Evolutionary conservation across 2,329 filamentous ascomycete species (phyloP), one percentile per base, ranked within the genome.

Genomic region (Penicillium concentricum): DNA sequence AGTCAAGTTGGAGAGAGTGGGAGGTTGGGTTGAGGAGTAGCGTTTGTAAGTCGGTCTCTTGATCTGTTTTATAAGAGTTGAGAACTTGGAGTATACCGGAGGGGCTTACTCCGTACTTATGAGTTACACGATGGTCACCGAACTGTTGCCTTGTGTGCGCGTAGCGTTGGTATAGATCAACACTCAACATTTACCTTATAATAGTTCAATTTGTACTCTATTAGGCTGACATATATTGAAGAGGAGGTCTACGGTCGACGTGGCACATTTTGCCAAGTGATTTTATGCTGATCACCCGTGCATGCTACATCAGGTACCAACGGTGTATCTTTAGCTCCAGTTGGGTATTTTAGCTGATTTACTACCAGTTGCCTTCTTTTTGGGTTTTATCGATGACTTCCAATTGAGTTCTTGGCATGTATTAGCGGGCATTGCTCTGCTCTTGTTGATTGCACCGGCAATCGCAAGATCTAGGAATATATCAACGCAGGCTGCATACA

Each of bases 261-360:
- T 51, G 48, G 48, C 48, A 34, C 20, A n/a, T 34, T 51, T 43
- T 26, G 48, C 48, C 48, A 51, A 51, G 48, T 24, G 10, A 13
- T 43, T 28, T 5, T 42, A 15, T 30, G 47, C 6, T 13, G 48
- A 43, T 51, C 48, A 16, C n/a, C 37, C 38, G 20, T n/a, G 7
- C 6, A 20, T 50, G 26, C 13, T 24, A 12, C 38, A 16, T 30
- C 35, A 42, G 26, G 37, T 51, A 51, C 26, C 48, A 51, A 42
- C 26, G 5, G 3, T 7, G 35, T 20, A 32, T 32, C 5, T 24
- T 32, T 32, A 24, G 20, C 37, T 18, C 20, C 26, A 26, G 4
- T 43, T 51, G 15, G 28, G 26, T 37, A 15, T 37, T 34, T 42
- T 28, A 24, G 6, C 24, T 26, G 48, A 30, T 13, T 32, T 13